Conservation (phyloP, 1,284 basidiomycete species). For the Stygiomarasmius scandens region DNA sequence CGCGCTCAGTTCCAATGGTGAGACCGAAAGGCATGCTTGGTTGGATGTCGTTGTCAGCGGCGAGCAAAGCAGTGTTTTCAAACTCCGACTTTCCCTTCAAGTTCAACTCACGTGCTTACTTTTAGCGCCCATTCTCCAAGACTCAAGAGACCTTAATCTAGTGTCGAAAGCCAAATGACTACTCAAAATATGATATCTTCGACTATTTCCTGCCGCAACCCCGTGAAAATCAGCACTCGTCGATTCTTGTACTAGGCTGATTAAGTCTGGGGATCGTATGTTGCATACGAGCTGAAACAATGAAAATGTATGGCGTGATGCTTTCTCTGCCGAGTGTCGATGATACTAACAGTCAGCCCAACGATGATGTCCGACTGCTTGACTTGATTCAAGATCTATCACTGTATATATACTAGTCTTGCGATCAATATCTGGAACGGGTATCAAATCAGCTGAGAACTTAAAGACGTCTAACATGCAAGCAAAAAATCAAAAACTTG, state of each 20-base stretch:
- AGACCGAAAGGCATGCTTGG: constrained; percentile 71
- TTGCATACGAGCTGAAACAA: no score
- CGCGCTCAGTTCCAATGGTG: constrained; percentile 77
- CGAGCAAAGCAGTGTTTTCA: constrained; percentile 14
- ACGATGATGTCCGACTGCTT: neutral
- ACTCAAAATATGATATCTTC: no score
- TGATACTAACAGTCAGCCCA: neutral
- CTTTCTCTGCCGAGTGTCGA: neutral
- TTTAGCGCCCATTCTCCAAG: neutral
- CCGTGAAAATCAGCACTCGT: no score
- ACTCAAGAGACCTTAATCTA: no score
- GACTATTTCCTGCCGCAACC: no score
- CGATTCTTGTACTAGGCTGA: no score
- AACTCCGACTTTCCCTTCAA: constrained; percentile 9
- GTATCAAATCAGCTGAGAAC: no score
- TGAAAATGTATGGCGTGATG: neutral
- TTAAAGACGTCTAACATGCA: no score
- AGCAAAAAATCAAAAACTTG: no score
- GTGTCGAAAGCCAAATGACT: no score
- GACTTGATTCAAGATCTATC: neutral
- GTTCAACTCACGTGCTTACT: constrained; percentile 7
- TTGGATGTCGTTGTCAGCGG: constrained; percentile 13
- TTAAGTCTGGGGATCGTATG: no score
- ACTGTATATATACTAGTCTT: neutral
- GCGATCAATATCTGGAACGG: no score